Evolutionary conservation across 192 early-diverging fungal species (phyloP), one percentile per base, ranked within the genome.

Genomic region (Backusella sp.): DNA sequence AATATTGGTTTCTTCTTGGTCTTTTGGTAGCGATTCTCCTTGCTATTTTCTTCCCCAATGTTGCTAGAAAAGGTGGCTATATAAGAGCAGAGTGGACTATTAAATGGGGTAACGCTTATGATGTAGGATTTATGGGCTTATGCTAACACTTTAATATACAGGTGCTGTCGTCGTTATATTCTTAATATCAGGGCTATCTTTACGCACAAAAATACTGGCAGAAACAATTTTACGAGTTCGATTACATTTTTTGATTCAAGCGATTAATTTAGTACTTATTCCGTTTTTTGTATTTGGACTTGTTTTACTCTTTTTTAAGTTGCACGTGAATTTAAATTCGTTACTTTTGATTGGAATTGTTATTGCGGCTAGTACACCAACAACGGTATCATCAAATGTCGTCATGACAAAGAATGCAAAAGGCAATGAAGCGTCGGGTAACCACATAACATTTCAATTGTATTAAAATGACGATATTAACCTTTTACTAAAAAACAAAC

Each of bases 351-450:
- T 85, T 21, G 92, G 92, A 68, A 75, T 93, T 62, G 83, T 92
- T 14, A 87, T 93, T 70, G 85, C 88, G 35, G 87, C 86, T 12
- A 80, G 84, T 4, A 90, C 87, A 0, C 92, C 92, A 1, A 93
- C 92, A 1, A 93, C 92, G 6, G 88, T 93, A 66, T 91, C 91
- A 9, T 93, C 92, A 35, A 93, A 93, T 76, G 90, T 91, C 3
- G 85, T 93, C 76, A 93, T 93, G 92, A 93, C 92, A 34, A 87
- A 87, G 73, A 87, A 89, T 62, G 89, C 91, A 15, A 68, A 76
- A 37, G 92, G 92, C 19, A 91, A 87, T 72, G 92, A 92, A 67
- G 86, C 90, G 32, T 80, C 79, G 28, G 79, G 79, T 80, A 80
- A 19, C 3, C 19, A 28, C 12, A 62, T 0, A 35, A 23, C 26